These are phyloP conservation scores for Cryptosporidium sp. DNA, from an alignment of 169 alveolate species.

Conservation along the genomic window DNA sequence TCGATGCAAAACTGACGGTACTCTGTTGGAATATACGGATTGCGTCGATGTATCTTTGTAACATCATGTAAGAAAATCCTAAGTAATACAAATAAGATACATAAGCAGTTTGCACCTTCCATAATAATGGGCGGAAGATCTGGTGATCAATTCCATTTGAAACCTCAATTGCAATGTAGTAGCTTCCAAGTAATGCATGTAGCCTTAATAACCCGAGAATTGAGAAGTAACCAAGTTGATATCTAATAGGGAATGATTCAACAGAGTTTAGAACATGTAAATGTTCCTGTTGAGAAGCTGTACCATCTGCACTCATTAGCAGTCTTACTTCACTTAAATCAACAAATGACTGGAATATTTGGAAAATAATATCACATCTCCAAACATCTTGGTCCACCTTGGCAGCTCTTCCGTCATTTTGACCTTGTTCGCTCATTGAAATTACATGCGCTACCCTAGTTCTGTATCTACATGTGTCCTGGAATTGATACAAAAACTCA, in stretches of 20 bases:
- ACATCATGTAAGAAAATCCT: slow-evolving; percentile 61
- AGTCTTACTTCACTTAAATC: slow-evolving; percentile 32
- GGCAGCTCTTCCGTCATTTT: slow-evolving; percentile 33
- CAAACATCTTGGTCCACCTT: slow-evolving; percentile 63
- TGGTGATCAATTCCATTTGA: slow-evolving; percentile 50
- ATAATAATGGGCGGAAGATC: slow-evolving; percentile 40
- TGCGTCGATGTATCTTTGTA: slow-evolving; percentile 73
- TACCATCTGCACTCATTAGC: slow-evolving; percentile 10
- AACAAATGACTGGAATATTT: slow-evolving; percentile 41
- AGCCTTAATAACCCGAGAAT: slow-evolving; percentile 41
- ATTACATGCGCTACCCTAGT: slow-evolving; percentile 33
- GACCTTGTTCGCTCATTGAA: slow-evolving; percentile 35
- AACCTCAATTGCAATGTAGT: slow-evolving; percentile 56
- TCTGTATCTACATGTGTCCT: slow-evolving; percentile 70
- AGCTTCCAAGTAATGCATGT: slow-evolving; percentile 54
- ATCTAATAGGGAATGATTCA: slow-evolving; percentile 22
- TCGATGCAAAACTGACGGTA: slow-evolving; percentile 63
- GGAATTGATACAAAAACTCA: slow-evolving; percentile 71
- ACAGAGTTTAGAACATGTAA: not conserved
- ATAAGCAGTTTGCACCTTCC: slow-evolving; percentile 69
- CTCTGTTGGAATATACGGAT: slow-evolving; percentile 73
- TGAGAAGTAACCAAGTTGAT: slow-evolving; percentile 62
- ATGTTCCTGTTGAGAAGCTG: slow-evolving; percentile 17
- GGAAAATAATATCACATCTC: slow-evolving; percentile 71
- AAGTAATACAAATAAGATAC: slow-evolving; percentile 70